A percentile compares a stretch with the other conserved stretches of the same genome.
These are phyloP conservation scores for Corymbia citriodora DNA, from an alignment of 441 rosid species.

Conservation along the genomic window DNA sequence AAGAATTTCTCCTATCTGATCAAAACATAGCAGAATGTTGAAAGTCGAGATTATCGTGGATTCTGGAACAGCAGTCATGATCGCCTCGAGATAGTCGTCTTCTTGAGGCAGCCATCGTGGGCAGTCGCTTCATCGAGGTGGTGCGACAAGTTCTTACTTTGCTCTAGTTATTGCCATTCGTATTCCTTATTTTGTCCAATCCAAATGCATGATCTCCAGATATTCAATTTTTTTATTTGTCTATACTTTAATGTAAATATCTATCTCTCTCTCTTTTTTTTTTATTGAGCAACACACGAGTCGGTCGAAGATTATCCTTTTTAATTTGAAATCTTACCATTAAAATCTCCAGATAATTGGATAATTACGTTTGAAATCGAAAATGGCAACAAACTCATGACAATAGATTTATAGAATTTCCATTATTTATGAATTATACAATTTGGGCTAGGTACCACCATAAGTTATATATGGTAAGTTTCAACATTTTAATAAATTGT, in stretches of 20 bases:
- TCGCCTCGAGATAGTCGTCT: neutral
- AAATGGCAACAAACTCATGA: neutral
- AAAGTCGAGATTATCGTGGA: neutral
- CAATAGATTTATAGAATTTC: neutral
- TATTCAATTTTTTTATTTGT: neutral
- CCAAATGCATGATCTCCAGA: neutral
- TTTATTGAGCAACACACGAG: neutral
- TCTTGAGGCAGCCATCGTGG: neutral
- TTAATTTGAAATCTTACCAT: neutral
- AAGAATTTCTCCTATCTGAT: neutral
- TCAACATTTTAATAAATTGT: neutral
- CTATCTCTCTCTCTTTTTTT: neutral
- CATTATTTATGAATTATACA: neutral
- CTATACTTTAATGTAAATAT: neutral
- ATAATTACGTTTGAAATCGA: neutral
- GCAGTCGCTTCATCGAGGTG: neutral
- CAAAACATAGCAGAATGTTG: neutral
- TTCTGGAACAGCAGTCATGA: neutral
- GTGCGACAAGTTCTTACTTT: neutral
- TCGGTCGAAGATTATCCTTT: neutral
- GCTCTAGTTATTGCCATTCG: neutral
- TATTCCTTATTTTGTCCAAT: neutral
- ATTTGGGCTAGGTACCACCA: rapidly evolving
- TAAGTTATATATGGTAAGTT: neutral
- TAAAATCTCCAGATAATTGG: neutral